Evolutionary conservation across 495 filamentous ascomycete species (phyloP), one percentile per base, ranked within the genome.

Genomic region (Daldinia childiae): DNA sequence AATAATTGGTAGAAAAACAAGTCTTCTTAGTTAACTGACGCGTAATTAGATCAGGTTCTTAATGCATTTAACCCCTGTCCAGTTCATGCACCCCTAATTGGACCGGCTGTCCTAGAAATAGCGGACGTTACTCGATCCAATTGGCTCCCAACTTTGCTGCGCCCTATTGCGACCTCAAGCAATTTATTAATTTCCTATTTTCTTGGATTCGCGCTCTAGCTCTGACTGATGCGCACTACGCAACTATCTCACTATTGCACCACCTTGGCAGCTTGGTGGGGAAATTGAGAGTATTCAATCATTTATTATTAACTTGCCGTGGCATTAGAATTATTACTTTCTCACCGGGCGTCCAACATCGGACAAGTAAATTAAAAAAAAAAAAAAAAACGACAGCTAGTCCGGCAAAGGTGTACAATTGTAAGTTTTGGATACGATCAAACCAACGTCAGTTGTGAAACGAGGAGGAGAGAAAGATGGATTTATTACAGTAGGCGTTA

Each of bases 131-230:
- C 57, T 36, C 66, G 55, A 65, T 57, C 66, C 65, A 69, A 73
- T 73, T 73, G 66, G 66, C 62, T 69, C 52, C 52, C 17, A 48
- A 48, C 7, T 17, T 17, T 73, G 66, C 71, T 73, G 71, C 71
- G 71, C 71, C 71, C 61, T 69, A 56, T 45, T 68, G 60, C 65
- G 38, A 68, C 61, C 61, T 71, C 39, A 39, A 43, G 41, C 70
- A 72, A 72, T 72, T 62, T 69, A 59, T 30, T 54, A 73, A 68
- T 72, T 68, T 68, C 57, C 61, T 62, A 68, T 72, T 68, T 68
- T 51, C 61, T 62, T 72, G 48, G 56, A 72, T 52, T 64, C 24
- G 60, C 50, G 39, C 61, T 38, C 61, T 66, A 29, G 27, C 29
- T 56, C 29, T 34, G 39, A 30, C 30, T 32, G 15, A 55, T 56